Conservation (phyloP, 1,284 basidiomycete species). For the Melampsora americana region DNA sequence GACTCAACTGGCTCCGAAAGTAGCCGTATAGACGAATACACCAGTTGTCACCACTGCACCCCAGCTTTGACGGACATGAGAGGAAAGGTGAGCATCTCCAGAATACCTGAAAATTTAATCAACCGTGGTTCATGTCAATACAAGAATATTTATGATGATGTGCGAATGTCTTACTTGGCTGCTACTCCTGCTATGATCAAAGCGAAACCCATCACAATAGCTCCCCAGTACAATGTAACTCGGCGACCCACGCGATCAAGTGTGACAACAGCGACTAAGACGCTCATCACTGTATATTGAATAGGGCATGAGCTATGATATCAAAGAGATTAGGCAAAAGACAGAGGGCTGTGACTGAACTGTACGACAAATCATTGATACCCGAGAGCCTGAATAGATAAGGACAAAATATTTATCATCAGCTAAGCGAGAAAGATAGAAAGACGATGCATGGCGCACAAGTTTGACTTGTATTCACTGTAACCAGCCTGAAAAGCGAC, state of each 20-base stretch:
- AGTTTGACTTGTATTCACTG: constrained; percentile 50
- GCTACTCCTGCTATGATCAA: constrained; percentile 49
- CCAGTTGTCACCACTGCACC: constrained; percentile 36
- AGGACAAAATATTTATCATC: neutral
- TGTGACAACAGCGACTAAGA: constrained; percentile 51
- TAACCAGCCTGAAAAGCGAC: constrained; percentile 49
- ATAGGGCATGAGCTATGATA: neutral
- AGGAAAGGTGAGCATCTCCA: neutral
- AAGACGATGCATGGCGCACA: constrained; percentile 37
- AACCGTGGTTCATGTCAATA: neutral
- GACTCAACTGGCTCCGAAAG: constrained; percentile 40
- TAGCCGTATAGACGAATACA: constrained; percentile 44
- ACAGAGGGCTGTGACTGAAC: constrained; percentile 30
- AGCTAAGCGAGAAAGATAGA: neutral
- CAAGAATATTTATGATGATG: neutral
- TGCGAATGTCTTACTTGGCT: constrained; percentile 7
- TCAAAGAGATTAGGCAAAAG: neutral
- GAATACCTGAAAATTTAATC: neutral
- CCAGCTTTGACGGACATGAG: constrained; percentile 13
- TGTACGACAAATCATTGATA: constrained; percentile 52
- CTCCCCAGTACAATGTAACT: constrained; percentile 47
- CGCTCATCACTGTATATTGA: constrained; percentile 27
- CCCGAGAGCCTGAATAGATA: constrained; percentile 46
- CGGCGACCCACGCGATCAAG: constrained; percentile 52
- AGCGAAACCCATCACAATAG: constrained; percentile 48